phyloP scores from a whole-genome alignment of 148 eudicot species.

The Camellia granthamiana region DNA sequence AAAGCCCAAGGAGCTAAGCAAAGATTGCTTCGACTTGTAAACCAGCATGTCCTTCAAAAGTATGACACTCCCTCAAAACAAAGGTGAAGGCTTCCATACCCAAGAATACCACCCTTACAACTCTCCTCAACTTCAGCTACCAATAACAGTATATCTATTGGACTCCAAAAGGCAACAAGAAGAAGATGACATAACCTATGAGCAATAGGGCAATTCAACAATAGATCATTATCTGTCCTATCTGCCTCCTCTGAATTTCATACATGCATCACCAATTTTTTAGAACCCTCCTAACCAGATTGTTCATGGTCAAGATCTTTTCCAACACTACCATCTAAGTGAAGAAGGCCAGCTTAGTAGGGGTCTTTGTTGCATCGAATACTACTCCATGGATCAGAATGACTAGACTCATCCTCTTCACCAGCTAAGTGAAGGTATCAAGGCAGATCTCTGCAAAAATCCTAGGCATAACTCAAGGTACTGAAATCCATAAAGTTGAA shows the following conservation, averaged over 20 bases:
- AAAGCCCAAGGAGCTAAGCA: background rate
- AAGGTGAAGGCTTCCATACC: no score
- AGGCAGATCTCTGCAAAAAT: background rate
- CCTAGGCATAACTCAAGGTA: background rate
- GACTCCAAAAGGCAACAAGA: no score
- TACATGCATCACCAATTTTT: background rate
- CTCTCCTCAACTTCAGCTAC: no score
- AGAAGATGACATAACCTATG: no score
- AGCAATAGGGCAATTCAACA: no score
- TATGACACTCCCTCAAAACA: no score
- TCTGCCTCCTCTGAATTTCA: background rate
- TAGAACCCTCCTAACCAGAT: background rate
- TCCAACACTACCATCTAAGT: background rate
- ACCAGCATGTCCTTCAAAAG: background rate
- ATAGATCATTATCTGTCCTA: background rate
- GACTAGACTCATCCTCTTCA: no score
- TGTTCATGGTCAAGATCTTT: background rate
- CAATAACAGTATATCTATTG: no score
- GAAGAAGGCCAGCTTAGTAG: conserved; percentile 2
- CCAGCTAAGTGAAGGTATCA: background rate
- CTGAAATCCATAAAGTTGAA: background rate
- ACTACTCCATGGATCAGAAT: background rate
- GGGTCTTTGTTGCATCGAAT: background rate
- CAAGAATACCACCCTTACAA: no score
- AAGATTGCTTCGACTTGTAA: background rate